A percentile compares a stretch with the other conserved stretches of the same genome.
phyloP scores from a whole-genome alignment of 495 filamentous ascomycete species.

The Lasiosphaeria miniovina region DNA sequence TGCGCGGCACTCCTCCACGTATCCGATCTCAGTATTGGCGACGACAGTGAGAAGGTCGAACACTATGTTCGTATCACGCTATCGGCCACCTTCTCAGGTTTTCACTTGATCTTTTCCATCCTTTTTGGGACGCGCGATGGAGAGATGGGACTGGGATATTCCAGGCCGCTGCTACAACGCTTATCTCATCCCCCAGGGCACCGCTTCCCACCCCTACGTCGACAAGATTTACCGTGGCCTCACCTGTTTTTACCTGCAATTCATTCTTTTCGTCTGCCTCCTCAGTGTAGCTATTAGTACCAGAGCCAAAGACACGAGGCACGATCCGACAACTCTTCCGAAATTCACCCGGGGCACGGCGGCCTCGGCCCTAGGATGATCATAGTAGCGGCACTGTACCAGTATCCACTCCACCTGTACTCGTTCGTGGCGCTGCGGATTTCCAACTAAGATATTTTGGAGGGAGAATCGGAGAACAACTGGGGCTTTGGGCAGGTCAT shows the following conservation, averaged over 20 bases:
- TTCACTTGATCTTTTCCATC: slow-evolving; percentile 7
- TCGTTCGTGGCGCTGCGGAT: slow-evolving; percentile 6
- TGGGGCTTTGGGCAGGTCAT: slow-evolving; percentile 14
- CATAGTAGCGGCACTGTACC: neutral
- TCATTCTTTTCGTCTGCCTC: neutral
- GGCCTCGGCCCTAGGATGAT: no score
- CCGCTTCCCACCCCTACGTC: slow-evolving; percentile 7
- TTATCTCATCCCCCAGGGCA: neutral
- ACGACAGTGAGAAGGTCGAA: neutral
- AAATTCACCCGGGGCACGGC: neutral
- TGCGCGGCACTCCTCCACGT: slow-evolving; percentile 8
- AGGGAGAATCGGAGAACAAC: slow-evolving; percentile 8
- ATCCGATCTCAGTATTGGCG: neutral
- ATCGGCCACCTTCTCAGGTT: slow-evolving; percentile 1
- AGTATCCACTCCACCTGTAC: slow-evolving; percentile 11
- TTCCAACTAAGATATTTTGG: slow-evolving; percentile 2
- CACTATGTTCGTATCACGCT: slow-evolving; percentile 4
- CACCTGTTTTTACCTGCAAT: slow-evolving; percentile 5
- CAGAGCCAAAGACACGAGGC: neutral
- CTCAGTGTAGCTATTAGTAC: neutral
- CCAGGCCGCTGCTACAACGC: slow-evolving; percentile 11
- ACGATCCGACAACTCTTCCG: neutral
- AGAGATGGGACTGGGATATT: slow-evolving; percentile 8
- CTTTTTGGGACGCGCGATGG: slow-evolving; percentile 2
- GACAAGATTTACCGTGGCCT: slow-evolving; percentile 9